phyloP scores from a whole-genome alignment of 306 rosid species.

The Hippophae rhamnoides region DNA sequence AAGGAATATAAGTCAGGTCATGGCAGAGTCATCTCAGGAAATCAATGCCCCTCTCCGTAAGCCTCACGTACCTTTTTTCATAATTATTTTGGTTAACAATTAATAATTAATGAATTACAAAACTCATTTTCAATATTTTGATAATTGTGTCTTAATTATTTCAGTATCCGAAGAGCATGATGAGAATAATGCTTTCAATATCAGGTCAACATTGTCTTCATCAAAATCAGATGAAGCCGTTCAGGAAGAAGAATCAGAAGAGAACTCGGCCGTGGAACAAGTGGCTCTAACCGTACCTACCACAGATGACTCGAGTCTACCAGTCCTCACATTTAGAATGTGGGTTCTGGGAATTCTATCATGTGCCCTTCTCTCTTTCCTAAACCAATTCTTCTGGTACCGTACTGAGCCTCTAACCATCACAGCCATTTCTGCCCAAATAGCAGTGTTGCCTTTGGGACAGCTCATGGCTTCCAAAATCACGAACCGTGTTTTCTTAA shows the following conservation, averaged over 20 bases:
- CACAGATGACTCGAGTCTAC: conserved; percentile 60
- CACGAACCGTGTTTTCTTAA: conserved; percentile 43
- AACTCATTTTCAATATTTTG: too few relatives aligned
- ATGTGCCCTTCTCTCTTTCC: conserved; percentile 59
- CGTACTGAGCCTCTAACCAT: conserved; percentile 70
- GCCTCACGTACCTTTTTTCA: too few relatives aligned
- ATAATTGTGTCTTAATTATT: too few relatives aligned
- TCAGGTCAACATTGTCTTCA: too few relatives aligned
- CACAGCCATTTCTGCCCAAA: conserved; percentile 85
- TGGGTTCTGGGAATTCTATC: conserved; percentile 78
- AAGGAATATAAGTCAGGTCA: too few relatives aligned
- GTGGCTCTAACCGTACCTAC: conserved; percentile 80
- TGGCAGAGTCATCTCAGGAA: too few relatives aligned
- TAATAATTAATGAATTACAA: too few relatives aligned
- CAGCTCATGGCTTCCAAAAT: conserved; percentile 67
- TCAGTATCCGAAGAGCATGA: too few relatives aligned
- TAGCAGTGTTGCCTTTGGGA: conserved; percentile 83
- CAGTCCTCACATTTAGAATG: conserved; percentile 76
- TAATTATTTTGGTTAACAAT: too few relatives aligned
- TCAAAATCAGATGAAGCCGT: too few relatives aligned
- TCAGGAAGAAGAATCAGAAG: conserved; percentile 5
- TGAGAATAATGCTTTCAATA: too few relatives aligned
- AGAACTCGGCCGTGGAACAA: conserved; percentile 62
- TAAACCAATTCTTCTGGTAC: conserved; percentile 94
- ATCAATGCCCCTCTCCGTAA: too few relatives aligned